These are phyloP conservation scores for Posidonia australis DNA, from an alignment of 106 monocot species.

Conservation along the genomic window DNA sequence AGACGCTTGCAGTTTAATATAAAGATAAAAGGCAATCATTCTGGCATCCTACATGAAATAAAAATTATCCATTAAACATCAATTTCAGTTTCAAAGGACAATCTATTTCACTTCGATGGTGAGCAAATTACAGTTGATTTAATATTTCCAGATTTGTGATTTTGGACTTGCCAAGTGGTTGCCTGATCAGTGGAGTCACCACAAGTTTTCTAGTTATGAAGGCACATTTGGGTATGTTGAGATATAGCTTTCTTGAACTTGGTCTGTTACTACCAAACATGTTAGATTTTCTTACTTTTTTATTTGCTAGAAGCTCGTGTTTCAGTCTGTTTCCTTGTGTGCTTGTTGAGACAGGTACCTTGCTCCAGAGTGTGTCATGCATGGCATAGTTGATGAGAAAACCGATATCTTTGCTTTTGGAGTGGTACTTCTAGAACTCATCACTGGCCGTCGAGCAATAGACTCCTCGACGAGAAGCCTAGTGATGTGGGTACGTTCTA, in stretches of 20 bases:
- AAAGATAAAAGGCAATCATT: neutral
- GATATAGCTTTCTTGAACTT: neutral
- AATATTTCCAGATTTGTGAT: constrained; percentile 59
- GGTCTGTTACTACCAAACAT: too few species aligned
- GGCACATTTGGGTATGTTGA: constrained; percentile 71
- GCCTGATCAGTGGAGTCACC: constrained; percentile 60
- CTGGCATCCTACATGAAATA: neutral
- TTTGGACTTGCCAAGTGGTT: constrained; percentile 91
- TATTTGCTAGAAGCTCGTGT: neutral
- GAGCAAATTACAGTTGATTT: neutral
- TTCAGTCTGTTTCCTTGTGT: neutral
- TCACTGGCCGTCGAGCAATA: constrained; percentile 56
- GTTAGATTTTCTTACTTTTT: too few species aligned
- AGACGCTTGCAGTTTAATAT: neutral
- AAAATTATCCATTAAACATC: too few species aligned
- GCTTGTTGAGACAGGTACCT: constrained; percentile 38
- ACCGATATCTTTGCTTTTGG: constrained; percentile 74
- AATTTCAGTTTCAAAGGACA: neutral
- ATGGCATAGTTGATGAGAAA: constrained; percentile 78
- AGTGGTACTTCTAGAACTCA: constrained; percentile 67
- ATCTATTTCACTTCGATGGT: neutral
- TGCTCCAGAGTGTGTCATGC: constrained; percentile 65
- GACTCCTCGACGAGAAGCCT: constrained; percentile 47
- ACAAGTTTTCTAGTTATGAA: constrained; percentile 44
- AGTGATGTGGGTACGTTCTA: constrained; percentile 53